phyloP scores from a whole-genome alignment of 1,284 basidiomycete genomes.

The Cystobasidium sp. region DNA sequence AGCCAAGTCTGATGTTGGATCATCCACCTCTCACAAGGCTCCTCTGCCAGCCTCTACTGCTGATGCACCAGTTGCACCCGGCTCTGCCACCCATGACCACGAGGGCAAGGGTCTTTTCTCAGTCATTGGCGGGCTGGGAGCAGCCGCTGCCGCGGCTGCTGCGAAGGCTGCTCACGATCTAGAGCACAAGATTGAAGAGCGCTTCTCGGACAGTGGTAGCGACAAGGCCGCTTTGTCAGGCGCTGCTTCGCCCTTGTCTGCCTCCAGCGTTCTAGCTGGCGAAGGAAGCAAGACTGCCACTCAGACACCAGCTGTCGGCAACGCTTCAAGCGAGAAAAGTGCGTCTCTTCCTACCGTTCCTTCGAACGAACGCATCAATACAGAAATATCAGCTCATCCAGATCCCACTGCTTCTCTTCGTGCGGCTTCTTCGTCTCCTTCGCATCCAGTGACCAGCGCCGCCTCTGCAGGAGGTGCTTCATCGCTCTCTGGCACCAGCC shows the following conservation, averaged over 20 bases:
- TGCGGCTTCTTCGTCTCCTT: background rate
- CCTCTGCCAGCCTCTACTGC: slow-evolving; percentile 40
- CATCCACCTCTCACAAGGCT: slow-evolving; percentile 21
- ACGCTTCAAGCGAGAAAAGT: background rate
- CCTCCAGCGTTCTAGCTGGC: background rate
- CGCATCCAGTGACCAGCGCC: background rate
- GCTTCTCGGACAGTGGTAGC: background rate
- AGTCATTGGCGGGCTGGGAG: slow-evolving; percentile 25
- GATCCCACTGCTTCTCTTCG: background rate
- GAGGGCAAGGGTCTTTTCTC: slow-evolving; percentile 40
- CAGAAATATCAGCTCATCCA: slow-evolving; percentile 2
- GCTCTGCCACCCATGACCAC: slow-evolving; percentile 13
- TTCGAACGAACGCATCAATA: background rate
- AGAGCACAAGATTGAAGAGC: slow-evolving; percentile 35
- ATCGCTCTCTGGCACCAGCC: background rate
- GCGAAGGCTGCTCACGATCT: slow-evolving; percentile 24
- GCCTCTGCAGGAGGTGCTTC: slow-evolving; percentile 11
- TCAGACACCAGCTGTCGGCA: background rate
- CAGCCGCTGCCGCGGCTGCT: slow-evolving; percentile 30
- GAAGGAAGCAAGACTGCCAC: background rate
- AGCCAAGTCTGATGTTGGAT: slow-evolving; percentile 23
- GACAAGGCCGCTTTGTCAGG: too few relatives aligned
- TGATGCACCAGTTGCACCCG: slow-evolving; percentile 39
- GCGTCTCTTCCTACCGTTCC: slow-evolving; percentile 11
- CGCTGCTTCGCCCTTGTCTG: background rate